Percentiles rank a stretch among this genome's conserved stretches.
Conservation (phyloP, 2,329 filamentous ascomycete species). For the Colletotrichum sp. region DNA sequence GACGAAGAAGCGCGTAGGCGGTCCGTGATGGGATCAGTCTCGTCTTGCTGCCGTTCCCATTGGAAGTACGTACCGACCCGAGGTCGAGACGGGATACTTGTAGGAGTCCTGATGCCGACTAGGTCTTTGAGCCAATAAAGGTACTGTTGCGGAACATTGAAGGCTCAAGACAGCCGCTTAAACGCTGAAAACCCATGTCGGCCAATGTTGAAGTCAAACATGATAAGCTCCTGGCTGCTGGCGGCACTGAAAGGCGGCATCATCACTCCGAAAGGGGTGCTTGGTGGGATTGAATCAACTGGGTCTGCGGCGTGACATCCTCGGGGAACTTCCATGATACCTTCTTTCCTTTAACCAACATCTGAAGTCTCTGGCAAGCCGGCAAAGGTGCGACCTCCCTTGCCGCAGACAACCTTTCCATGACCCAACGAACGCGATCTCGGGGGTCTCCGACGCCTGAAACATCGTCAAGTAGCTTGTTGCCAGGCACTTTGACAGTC, state of each 20-base stretch:
- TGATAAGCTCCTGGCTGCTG: background rate
- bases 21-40: background rate
- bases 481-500: fast-evolving
- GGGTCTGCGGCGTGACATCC: too few relatives aligned
- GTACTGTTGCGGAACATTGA: background rate
- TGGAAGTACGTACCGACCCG: background rate
- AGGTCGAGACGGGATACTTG: background rate
- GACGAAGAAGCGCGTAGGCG: background rate
- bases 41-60: background rate
- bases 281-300: background rate
- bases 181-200: background rate
- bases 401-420: background rate
- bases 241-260: background rate
- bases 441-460: background rate
- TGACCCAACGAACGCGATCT: background rate
- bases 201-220: background rate
- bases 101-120: background rate
- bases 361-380: background rate
- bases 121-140: background rate
- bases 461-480: background rate
- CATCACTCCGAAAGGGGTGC: background rate
- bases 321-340: too few relatives aligned
- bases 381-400: background rate
- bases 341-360: background rate
- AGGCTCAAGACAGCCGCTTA: fast-evolving